Evolutionary conservation across 1,284 basidiomycete genomes (phyloP), one percentile per base, ranked within the genome.

Genomic region (Omphalotus olearius): DNA sequence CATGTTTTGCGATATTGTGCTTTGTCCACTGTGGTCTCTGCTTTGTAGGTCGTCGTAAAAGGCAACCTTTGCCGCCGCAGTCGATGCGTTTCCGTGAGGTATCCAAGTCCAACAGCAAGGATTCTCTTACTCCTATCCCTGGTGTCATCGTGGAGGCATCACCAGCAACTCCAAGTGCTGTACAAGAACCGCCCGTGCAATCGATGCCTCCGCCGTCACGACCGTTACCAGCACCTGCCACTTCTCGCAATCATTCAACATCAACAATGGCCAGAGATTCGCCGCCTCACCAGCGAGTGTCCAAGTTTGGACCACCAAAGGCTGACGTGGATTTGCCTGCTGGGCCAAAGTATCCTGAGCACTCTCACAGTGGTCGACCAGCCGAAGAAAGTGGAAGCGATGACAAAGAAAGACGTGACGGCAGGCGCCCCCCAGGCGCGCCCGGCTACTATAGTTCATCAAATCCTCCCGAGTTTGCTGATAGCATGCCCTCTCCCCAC

Each of bases 1-100:
- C 49, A 43, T 43, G 41, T 23, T 3, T 33, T 33, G 30, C 30
- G 13, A 33, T 33, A 33, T 33, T 9, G 30, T 33, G 30, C 30
- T 3, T 33, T 33, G 30, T 13, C 30, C 30, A 10, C 30, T 33
- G 16, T 40, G 25, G 30, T 33, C 30, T 10, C 13, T 33, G 30
- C 30, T 33, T 23, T 44, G 14, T 33, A 68, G 65, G 62, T 53
- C 66, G 60, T 4, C 66, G 60, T 4, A 63, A 59, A 52, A 60
- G 68, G 50, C 55, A 51, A 10, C 69, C 69, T 3, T 56, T 66
- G 36, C 69, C 69, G 26, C 62, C 69, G 45, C 66, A 70, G 60
- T 51, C 56, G 16, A 53, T 64, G 7, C 57, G 62, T 18, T 67
- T 69, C 45, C 63, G 61, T 13, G 68, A 65, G 28, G 56, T 56